These are phyloP conservation scores for Nemania sp. DNA, from an alignment of 2,329 filamentous ascomycete genomes.

Conservation along the genomic window DNA sequence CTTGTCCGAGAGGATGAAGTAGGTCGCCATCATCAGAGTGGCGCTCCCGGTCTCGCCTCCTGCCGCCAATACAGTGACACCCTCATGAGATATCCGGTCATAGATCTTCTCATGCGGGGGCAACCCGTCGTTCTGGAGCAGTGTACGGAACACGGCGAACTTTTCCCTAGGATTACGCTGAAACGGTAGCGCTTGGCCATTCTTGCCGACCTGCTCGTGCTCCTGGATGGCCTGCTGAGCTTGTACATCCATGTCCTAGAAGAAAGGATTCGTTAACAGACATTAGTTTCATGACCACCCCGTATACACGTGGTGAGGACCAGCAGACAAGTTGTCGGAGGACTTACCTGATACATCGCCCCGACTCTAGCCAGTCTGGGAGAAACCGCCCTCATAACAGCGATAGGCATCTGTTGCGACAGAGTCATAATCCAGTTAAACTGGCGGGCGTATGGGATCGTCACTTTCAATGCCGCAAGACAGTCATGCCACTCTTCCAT, in stretches of 20 bases:
- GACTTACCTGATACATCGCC: slow-evolving; percentile 22
- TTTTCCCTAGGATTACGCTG: slow-evolving; percentile 12
- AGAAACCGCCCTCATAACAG: slow-evolving; percentile 9
- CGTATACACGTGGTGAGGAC: background rate
- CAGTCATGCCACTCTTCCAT: slow-evolving; percentile 10
- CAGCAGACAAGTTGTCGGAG: background rate
- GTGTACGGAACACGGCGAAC: slow-evolving; percentile 20
- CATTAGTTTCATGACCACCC: background rate
- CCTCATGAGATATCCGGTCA: slow-evolving; percentile 28
- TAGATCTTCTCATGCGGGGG: slow-evolving; percentile 21
- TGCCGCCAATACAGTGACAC: slow-evolving; percentile 25
- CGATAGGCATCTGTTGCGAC: slow-evolving; percentile 15
- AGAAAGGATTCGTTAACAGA: background rate
- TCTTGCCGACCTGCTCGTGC: slow-evolving; percentile 7
- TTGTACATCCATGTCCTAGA: slow-evolving; percentile 23
- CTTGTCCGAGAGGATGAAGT: slow-evolving; percentile 22
- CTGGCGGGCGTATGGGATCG: slow-evolving; percentile 21
- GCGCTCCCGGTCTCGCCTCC: slow-evolving; percentile 23
- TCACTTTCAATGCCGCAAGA: slow-evolving; percentile 12
- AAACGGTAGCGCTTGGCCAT: background rate
- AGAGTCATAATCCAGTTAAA: slow-evolving; percentile 28
- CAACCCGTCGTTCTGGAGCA: slow-evolving; percentile 18
- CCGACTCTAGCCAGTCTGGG: slow-evolving; percentile 17
- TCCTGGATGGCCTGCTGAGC: slow-evolving; percentile 14
- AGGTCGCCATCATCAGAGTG: slow-evolving; percentile 16